Conservation (phyloP, 1,139 yeast species). For the Arxiozyma telluris region DNA sequence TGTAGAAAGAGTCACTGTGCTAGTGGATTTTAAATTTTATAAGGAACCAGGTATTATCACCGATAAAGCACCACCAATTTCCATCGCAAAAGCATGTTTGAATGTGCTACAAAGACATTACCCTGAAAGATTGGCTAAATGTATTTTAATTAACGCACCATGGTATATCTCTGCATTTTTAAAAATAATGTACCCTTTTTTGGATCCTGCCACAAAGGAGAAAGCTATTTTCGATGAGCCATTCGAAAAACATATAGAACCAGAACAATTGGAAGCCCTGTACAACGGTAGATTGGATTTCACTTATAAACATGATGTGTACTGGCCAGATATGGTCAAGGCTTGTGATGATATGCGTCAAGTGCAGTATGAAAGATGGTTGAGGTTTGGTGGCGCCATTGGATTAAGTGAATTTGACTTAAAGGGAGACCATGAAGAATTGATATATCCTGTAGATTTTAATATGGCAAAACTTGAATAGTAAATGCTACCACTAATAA, state of each 20-base stretch:
- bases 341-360: slow-evolving; percentile 46
- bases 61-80: slow-evolving; percentile 31
- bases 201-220: slow-evolving; percentile 84
- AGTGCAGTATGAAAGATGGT: slow-evolving; percentile 49
- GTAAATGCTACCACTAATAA: background rate
- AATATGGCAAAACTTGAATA: slow-evolving; percentile 2
- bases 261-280: slow-evolving; percentile 65
- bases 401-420: slow-evolving; percentile 77
- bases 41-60: slow-evolving; percentile 35
- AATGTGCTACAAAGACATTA: slow-evolving; percentile 85
- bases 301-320: slow-evolving; percentile 62
- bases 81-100: slow-evolving; percentile 64
- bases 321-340: slow-evolving; percentile 64
- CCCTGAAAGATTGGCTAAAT: slow-evolving; percentile 85
- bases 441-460: slow-evolving; percentile 34
- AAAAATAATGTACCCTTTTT: slow-evolving; percentile 79
- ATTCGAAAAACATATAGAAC: slow-evolving; percentile 69
- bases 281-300: slow-evolving; percentile 77
- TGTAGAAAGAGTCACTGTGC: slow-evolving; percentile 78
- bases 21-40: slow-evolving; percentile 78
- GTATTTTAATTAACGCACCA: slow-evolving; percentile 79
- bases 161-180: slow-evolving; percentile 82
- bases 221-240: slow-evolving; percentile 84
- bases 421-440: slow-evolving; percentile 43
- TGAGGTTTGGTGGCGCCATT: slow-evolving; percentile 52